These are phyloP conservation scores for Fusarium pilosicola DNA, from an alignment of 2,329 filamentous ascomycete genomes.

Conservation along the genomic window DNA sequence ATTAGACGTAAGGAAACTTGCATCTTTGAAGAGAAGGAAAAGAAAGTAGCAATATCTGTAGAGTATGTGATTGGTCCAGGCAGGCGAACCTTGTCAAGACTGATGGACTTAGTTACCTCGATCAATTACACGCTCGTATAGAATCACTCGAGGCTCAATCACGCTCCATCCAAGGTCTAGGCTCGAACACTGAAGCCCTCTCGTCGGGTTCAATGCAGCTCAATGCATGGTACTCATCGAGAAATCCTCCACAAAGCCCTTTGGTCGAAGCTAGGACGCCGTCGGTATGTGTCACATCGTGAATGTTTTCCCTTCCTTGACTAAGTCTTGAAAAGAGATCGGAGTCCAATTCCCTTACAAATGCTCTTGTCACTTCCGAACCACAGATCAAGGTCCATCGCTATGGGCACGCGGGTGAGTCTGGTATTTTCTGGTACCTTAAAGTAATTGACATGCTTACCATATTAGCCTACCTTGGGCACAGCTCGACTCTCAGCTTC, in stretches of 20 bases:
- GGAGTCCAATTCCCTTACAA: conserved; percentile 17
- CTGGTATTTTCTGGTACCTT: too few species aligned
- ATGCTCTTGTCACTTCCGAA: conserved; percentile 30
- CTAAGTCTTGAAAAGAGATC: not conserved
- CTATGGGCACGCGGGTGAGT: conserved; percentile 30
- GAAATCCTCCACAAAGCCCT: not conserved
- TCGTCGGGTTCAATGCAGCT: not conserved
- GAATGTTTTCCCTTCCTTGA: not conserved
- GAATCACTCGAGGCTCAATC: conserved; percentile 23
- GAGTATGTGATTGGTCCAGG: conserved; percentile 7
- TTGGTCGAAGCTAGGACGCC: not conserved
- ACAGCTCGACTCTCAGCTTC: conserved; percentile 35
- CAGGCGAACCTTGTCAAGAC: not conserved
- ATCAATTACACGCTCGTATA: conserved; percentile 26
- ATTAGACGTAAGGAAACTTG: conserved; percentile 26
- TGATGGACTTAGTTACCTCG: conserved; percentile 24
- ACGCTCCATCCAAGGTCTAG: not conserved
- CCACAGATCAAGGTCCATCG: conserved; percentile 36
- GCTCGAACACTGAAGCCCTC: not conserved
- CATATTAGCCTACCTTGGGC: conserved; percentile 27
- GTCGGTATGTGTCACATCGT: not conserved
- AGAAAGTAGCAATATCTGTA: conserved; percentile 20
- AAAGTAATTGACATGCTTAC: not conserved
- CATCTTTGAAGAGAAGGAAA: conserved; percentile 35
- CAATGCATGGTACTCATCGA: not conserved